Conservation (phyloP, 1,139 yeast species). For the Sugiyamaella paludigena region DNA sequence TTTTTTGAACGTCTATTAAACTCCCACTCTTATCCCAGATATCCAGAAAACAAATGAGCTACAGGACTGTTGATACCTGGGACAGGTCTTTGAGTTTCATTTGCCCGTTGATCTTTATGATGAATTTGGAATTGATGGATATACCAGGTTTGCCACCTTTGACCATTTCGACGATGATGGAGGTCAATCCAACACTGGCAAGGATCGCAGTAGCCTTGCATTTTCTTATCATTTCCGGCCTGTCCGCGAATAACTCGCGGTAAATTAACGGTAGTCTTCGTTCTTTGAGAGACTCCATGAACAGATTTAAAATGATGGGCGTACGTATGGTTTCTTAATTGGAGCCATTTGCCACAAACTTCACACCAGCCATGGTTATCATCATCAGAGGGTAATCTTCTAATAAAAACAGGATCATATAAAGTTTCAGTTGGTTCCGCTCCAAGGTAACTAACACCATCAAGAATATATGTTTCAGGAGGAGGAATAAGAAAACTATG, state of each 20-base stretch:
- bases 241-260: constrained; percentile 21
- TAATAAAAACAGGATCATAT: constrained; percentile 24
- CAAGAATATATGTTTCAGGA: constrained; percentile 14
- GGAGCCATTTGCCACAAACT: constrained; percentile 24
- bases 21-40: constrained; percentile 2
- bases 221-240: constrained; percentile 17
- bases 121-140: constrained; percentile 24
- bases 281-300: constrained; percentile 25
- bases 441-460: constrained; percentile 24
- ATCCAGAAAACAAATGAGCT: constrained; percentile 11
- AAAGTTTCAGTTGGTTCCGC: constrained; percentile 24
- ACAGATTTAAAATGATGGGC: constrained; percentile 26
- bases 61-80: constrained; percentile 7
- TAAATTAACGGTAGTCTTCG: constrained; percentile 20
- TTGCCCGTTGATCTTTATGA: constrained; percentile 20
- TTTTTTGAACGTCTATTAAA: neutral
- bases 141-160: constrained; percentile 26
- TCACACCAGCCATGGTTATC: constrained; percentile 27
- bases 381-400: constrained; percentile 22
- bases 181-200: constrained; percentile 24
- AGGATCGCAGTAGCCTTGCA: constrained; percentile 24
- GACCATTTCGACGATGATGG: constrained; percentile 22
- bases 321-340: constrained; percentile 24
- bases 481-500: constrained; percentile 14
- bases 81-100: constrained; percentile 19